These are phyloP conservation scores for Termitomyces sp. DNA, from an alignment of 768 basidiomycete genomes.

Conservation along the genomic window DNA sequence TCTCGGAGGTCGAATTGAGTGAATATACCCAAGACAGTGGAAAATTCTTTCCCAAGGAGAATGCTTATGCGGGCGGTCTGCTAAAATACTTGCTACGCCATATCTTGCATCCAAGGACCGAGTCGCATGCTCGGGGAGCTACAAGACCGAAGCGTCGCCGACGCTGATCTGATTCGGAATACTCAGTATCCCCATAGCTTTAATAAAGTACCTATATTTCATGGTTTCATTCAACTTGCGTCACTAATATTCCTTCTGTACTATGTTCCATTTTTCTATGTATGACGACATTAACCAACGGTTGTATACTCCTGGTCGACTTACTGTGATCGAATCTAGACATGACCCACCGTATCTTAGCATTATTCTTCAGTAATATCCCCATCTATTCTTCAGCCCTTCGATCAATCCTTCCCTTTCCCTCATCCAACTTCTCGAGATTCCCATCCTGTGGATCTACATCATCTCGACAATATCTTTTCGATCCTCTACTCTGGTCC, in stretches of 20 bases:
- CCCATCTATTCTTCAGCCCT: too few relatives aligned
- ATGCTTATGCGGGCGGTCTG: slow-evolving; percentile 25
- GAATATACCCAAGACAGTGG: slow-evolving; percentile 19
- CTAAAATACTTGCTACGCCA: slow-evolving; percentile 25
- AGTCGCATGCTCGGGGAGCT: too few relatives aligned
- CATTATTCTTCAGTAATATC: too few relatives aligned
- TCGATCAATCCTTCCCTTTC: too few relatives aligned
- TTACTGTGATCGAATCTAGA: not conserved
- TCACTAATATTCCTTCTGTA: not conserved
- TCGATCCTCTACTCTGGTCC: too few relatives aligned
- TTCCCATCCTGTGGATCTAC: too few relatives aligned
- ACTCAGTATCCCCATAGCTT: not conserved
- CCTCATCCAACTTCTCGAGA: too few relatives aligned
- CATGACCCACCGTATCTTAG: not conserved
- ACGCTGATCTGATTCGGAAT: not conserved
- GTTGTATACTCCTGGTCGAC: not conserved
- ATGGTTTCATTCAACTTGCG: not conserved
- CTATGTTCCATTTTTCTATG: not conserved
- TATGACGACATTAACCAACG: not conserved
- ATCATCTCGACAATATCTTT: too few relatives aligned
- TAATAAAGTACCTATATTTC: not conserved
- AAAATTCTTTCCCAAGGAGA: slow-evolving; percentile 26
- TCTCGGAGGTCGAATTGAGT: slow-evolving; percentile 20
- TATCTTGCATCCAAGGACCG: slow-evolving; percentile 14
- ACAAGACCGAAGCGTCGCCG: not conserved